Conservation (phyloP, 257 asterid genomes). For the Ilex asprella region DNA sequence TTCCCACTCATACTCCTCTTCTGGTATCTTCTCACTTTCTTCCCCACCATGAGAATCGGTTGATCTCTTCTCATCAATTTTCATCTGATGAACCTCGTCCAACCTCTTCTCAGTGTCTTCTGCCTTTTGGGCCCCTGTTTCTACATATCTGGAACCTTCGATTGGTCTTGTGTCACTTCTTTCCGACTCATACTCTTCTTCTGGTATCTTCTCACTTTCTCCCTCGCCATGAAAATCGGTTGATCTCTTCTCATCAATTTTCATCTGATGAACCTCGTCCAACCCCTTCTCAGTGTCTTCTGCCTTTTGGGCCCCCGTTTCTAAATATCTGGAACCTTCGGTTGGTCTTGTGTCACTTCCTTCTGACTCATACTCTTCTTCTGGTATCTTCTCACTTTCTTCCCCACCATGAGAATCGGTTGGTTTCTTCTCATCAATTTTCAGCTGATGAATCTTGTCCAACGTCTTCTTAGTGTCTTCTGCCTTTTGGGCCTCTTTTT, state of each 20-base stretch:
- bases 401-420: constrained; percentile 21
- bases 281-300: constrained; percentile 19
- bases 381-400: constrained; percentile 19
- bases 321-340: background rate
- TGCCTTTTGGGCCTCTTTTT: constrained; percentile 12
- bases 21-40: constrained; percentile 18
- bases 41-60: too few relatives aligned
- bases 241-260: constrained; percentile 22
- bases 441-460: too few relatives aligned
- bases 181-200: constrained; percentile 11
- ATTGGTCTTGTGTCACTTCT: constrained; percentile 7
- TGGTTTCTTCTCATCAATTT: too few relatives aligned
- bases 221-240: constrained; percentile 23
- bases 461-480: constrained; percentile 2
- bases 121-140: too few relatives aligned
- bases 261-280: constrained; percentile 24
- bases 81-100: too few relatives aligned
- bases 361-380: constrained; percentile 24
- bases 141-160: background rate
- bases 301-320: constrained; percentile 11
- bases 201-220: constrained; percentile 15
- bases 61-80: too few relatives aligned
- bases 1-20: constrained; percentile 25
- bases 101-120: too few relatives aligned
- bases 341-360: constrained; percentile 13